Evolutionary conservation across 1,284 basidiomycete species (phyloP), one percentile per base, ranked within the genome.

Genomic region (Malassezia yamatoensis): DNA sequence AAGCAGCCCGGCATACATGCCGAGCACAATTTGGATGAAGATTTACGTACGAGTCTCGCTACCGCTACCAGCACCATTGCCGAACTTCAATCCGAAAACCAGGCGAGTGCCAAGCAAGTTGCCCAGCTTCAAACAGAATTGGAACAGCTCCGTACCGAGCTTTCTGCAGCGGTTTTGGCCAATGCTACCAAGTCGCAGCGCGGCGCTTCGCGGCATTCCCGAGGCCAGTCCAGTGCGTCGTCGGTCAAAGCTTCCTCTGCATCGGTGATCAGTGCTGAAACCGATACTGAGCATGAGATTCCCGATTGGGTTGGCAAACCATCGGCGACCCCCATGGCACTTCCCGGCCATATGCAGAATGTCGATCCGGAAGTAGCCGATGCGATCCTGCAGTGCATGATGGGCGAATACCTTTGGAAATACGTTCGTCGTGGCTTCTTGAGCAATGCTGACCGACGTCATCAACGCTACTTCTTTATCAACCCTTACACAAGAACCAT

Each of bases 321-420:
- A n/a, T 20, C 38, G 9, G 45, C 53, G 1, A 41, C 50, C 34
- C 54, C 49, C 15, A 18, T 43, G 10, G 43, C 46, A 21, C 38
- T 51, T 33, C 51, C 51, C 13, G 15, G 20, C 21, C 49, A 58
- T 49, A 47, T 55, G 54, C n/a, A 63, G 16, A 37, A 63, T 2
- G 67, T 72, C 16, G 70, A 76, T 49, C 72, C 72, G 12, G 64
- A 57, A 18, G 69, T 72, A 46, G 73, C 96, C 65, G 90, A 96
- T 72, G 87, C 91, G 2, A 96, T 98, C 69, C 98, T 93, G 5
- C 90, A 96, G 80, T 96, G 91, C 20, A 99, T 99, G 93, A 96
- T 98, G 65, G 91, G 93, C 61, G 93, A 96, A 79, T 96, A 90
- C 78, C 78, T 98, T 78, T 89, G 87, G 83, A 98, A 98, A 80